Conservation (phyloP, 2,329 filamentous ascomycete genomes). For the Elsinoe ampelina region DNA sequence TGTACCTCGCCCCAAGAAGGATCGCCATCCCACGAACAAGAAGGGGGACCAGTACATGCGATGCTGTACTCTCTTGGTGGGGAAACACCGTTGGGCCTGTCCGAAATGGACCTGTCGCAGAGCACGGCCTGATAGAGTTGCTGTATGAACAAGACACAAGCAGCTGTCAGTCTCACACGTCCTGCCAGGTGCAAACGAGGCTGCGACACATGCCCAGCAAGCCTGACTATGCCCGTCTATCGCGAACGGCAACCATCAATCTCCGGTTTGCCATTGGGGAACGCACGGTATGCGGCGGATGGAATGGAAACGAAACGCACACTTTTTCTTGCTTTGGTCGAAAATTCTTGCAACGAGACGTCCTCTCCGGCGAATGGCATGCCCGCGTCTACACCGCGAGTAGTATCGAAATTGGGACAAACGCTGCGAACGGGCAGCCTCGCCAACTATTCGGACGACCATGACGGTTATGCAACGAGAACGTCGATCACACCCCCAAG, state of each 20-base stretch:
- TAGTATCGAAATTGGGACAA: constrained; percentile 6
- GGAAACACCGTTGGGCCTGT: not conserved
- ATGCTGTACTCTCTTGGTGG: not conserved
- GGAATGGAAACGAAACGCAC: not conserved
- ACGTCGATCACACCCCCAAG: not conserved
- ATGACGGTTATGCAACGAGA: constrained; percentile 2
- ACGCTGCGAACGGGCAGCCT: constrained; percentile 6
- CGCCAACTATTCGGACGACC: not conserved
- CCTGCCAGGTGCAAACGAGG: not conserved
- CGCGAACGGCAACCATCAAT: constrained; percentile 9
- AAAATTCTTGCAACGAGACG: not conserved
- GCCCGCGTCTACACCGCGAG: not conserved
- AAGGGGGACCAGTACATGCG: not conserved
- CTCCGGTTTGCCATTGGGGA: not conserved
- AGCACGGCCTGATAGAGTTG: constrained; percentile 7
- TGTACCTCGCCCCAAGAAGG: not conserved
- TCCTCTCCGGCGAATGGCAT: not conserved
- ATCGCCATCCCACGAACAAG: constrained; percentile 6
- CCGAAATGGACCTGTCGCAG: constrained; percentile 4
- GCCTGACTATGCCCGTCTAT: not conserved
- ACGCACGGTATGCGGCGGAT: not conserved
- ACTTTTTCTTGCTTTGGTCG: not conserved
- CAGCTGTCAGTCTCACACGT: not conserved
- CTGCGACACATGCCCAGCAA: not conserved
- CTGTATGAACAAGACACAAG: not conserved